Base-by-base conservation (phyloP, 2,329 filamentous ascomycete species). In the Aspergillus tanneri region DNA sequence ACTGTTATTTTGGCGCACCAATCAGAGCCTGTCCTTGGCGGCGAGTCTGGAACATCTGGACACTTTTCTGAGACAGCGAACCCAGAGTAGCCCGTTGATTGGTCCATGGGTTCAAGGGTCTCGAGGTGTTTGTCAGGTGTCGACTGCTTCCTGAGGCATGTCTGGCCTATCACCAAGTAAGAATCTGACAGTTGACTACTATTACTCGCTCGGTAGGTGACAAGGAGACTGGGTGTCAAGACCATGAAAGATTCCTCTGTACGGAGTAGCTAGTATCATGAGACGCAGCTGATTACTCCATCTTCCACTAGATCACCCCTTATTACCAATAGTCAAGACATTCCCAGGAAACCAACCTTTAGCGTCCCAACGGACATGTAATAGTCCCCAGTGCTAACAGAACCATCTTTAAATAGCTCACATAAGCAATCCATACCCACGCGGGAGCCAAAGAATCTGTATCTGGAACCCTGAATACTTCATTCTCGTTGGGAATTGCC, bases 11-110 rank as follows among this genome's bases (percentile, higher is more conserved):
- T 50, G 35, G 44, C 37, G 23, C n/a, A 4, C 51, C 43, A 52
- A 56, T 54, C 46, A 43, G 12, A 14, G 32, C 5, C 43, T 32
- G 38, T 16, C 27, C 21, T 19, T 27, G 46, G 30, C 2, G 14
- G n/a, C 11, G 19, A 49, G 50, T 55, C 47, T 55, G 47, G 53
- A 55, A 52, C 46, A 49, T 47, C 23, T 35, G 45, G 28, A 21
- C 19, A 27, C 36, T 38, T 39, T 46, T 44, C 38, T 53, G 47
- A 50, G 44, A 48, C 45, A 50, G 3, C 5, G 14, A 14, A 6
- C 14, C 14, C 19, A 18, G 30, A 19, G 10, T 18, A 8, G n/a
- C 2, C 6, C 14, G 6, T 18, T 34, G 30, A 34, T 34, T 34
- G 30, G 30, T 1, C 10, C 12, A 14, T 7, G 5, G 28, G 28